Evolutionary conservation across 2,329 filamentous ascomycete genomes (phyloP), one percentile per base, ranked within the genome.

Genomic region (Metarhizium sp.): DNA sequence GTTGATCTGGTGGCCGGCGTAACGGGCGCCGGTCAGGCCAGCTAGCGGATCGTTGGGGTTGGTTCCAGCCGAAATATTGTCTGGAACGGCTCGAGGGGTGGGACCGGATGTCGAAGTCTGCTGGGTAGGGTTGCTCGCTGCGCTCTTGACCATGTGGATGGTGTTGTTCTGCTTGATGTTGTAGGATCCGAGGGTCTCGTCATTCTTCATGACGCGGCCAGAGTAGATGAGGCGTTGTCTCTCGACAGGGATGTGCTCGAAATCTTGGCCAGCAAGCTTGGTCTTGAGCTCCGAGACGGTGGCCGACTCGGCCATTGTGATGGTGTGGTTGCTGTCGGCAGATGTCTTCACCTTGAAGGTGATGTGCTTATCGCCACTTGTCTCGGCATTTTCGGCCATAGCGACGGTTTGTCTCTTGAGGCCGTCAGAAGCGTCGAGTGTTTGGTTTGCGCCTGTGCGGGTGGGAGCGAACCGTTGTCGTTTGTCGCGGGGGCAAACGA

Each of bases 261-360:
- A 90, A 64, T 95, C 90, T 56, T 84, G 74, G 36, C 82, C 81
- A 5, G 92, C 83, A 43, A 99, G 85, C 77, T 92, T 96, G 59
- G 81, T 82, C 80, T 99, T 99, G 64, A 99, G 81, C 59, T 96
- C 91, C 56, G 82, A 78, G 47, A 97, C 87, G 7, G 87, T 88
- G 51, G 87, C 89, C 40, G 83, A 81, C 61, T 87, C 80, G 56
- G 87, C 73, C 67, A 97, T 85, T 55, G 90, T 95, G 68, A 99
- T 77, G 53, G 82, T 85, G 68, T 90, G 92, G 71, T 88, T 90
- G 69, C 82, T 85, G 68, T 96, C 92, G 64, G 86, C 87, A n/a
- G 90, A 92, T n/a, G 90, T 89, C 78, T 97, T 99, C 73, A 99
- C 86, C 75, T 91, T 94, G 82, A 99, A 97, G 71, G 89, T 95